Base-by-base conservation (phyloP, 169 alveolate species). In the Theileria parva region DNA sequence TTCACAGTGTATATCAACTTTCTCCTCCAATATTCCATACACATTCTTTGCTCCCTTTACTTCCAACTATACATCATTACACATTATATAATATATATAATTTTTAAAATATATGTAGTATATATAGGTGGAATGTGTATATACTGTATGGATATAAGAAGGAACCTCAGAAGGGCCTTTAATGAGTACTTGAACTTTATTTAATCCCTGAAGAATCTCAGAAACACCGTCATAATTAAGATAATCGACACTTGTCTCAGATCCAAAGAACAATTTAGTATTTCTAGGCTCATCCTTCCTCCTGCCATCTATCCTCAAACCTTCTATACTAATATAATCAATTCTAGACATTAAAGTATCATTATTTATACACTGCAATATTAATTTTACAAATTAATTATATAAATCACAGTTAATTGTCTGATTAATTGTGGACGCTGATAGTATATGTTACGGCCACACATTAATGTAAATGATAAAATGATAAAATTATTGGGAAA, bases 251-350 rank as follows among this genome's bases (percentile, higher is more conserved):
- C 81, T 81, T 71, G 80, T 69, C 60, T 86, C 92, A 37, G 73
- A 64, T 15, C 93, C 93, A 75, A 87, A 79, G 77, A 34, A 76
- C 37, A 91, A 71, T 74, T 84, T 85, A 44, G 86, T 81, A 32
- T 87, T 81, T 59, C 95, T 83, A 61, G 79, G 74, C 59, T 91
- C 95, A 23, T 74, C 53, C 51, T 44, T 59, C 68, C 89, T 76
- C 63, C 95, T 79, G 37, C 95, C 95, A 67, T 91, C 95, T 61
- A 91, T 28, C 61, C 95, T 28, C 61, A 85, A 70, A 25, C 95
- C 95, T 68, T 86, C 95, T 53, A 85, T 85, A 83, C 90, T 91
- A 17, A 91, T 17, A 51, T 87, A 91, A 77, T 91, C 92, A 66
- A 87, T 72, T 72, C 74, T 85, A 7, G 83, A 78, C 91, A 85